A percentile compares a stretch with the other conserved stretches of the same genome.
phyloP scores from a whole-genome alignment of 352 stramenopile genomes.

The Globisporangium takayamanum region DNA sequence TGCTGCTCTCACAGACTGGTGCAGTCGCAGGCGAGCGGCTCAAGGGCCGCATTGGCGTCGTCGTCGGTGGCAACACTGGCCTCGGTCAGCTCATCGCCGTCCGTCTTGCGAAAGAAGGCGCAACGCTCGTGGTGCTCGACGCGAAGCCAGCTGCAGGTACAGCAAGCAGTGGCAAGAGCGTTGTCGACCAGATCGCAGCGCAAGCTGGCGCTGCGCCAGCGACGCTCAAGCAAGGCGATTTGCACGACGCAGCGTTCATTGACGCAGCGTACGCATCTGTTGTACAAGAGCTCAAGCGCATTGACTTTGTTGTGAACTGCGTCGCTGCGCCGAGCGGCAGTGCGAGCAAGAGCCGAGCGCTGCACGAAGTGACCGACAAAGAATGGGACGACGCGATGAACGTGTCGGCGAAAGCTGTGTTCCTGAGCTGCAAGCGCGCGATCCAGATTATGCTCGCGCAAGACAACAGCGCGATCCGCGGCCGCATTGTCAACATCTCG shows the following conservation, averaged over 20 bases:
- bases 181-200: constrained; percentile 35
- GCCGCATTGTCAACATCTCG: constrained; percentile 60
- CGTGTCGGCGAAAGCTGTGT: constrained; percentile 54
- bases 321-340: constrained; percentile 25
- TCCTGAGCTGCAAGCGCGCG: constrained; percentile 63
- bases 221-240: constrained; percentile 38
- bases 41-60: constrained; percentile 46
- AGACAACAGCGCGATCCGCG: constrained; percentile 45
- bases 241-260: constrained; percentile 46
- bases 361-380: constrained; percentile 36
- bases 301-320: constrained; percentile 76
- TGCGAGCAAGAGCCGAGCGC: constrained; percentile 23
- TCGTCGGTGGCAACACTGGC: constrained; percentile 53
- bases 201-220: constrained; percentile 14
- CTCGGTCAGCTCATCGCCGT: constrained; percentile 57
- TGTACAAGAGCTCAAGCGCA: constrained; percentile 40
- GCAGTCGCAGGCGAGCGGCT: constrained; percentile 48
- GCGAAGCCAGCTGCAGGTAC: constrained; percentile 16
- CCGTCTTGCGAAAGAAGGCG: constrained; percentile 55
- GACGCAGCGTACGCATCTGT: constrained; percentile 35
- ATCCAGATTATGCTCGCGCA: constrained; percentile 56
- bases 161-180: constrained; percentile 17
- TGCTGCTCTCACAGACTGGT: constrained; percentile 28
- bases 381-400: constrained; percentile 56
- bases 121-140: constrained; percentile 48